These are phyloP conservation scores for Fomitopsis schrenkii DNA, from an alignment of 1,284 basidiomycete genomes.

Conservation along the genomic window DNA sequence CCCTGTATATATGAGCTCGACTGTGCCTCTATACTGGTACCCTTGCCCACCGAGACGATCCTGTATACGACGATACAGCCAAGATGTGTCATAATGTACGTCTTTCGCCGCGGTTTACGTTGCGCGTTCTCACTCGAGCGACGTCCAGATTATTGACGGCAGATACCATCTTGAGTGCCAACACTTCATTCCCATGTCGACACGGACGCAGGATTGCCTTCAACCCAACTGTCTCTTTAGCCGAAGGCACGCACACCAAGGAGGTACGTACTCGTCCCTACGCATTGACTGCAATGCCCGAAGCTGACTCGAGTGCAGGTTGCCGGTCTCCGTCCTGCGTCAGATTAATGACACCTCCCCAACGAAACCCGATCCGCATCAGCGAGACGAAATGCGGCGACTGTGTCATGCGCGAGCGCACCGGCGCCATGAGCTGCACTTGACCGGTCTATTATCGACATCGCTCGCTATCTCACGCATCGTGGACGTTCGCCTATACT, in stretches of 20 bases:
- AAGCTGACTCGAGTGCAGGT: slow-evolving; percentile 31
- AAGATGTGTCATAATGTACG: slow-evolving; percentile 78
- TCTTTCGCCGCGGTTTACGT: slow-evolving; percentile 9
- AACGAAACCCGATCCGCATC: slow-evolving; percentile 70
- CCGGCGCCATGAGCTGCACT: slow-evolving; percentile 6
- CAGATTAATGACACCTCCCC: slow-evolving; percentile 66
- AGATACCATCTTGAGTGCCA: slow-evolving; percentile 67
- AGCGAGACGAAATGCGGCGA: slow-evolving; percentile 56
- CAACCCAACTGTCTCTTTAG: slow-evolving; percentile 68
- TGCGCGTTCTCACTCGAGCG: slow-evolving; percentile 9
- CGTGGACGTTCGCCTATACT: background rate
- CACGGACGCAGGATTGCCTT: slow-evolving; percentile 64
- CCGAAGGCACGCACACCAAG: slow-evolving; percentile 52
- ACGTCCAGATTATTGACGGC: slow-evolving; percentile 67
- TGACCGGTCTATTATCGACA: background rate
- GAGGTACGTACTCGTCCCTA: slow-evolving; percentile 36
- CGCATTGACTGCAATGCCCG: background rate
- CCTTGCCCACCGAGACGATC: slow-evolving; percentile 15
- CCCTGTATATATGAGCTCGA: slow-evolving; percentile 11
- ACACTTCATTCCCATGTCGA: slow-evolving; percentile 75
- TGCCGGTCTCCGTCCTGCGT: slow-evolving; percentile 58
- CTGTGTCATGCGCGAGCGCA: slow-evolving; percentile 42
- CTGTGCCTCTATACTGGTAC: slow-evolving; percentile 10
- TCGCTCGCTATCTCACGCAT: background rate
- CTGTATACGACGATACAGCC: slow-evolving; percentile 15